A percentile compares a stretch with the other conserved stretches of the same genome.
Evolutionary conservation across 2,329 filamentous ascomycete genomes (phyloP).

Genomic region (Fusarium foetens): DNA sequence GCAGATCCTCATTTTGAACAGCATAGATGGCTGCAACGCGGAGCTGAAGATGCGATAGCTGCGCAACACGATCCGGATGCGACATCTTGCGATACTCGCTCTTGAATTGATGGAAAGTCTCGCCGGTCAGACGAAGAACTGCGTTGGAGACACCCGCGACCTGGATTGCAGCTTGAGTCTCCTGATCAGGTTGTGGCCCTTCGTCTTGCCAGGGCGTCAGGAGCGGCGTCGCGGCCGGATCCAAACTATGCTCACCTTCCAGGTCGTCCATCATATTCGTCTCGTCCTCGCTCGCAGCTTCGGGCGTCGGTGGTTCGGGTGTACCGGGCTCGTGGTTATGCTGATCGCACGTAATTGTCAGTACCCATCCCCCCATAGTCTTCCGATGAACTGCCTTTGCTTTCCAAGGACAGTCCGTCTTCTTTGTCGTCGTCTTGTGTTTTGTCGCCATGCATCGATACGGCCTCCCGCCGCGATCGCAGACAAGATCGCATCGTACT

Average conservation of each 20-base stretch:
- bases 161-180: conserved; percentile 52
- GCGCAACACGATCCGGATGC: conserved; percentile 52
- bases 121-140: conserved; percentile 54
- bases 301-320: conserved; percentile 54
- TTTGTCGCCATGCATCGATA: conserved; percentile 58
- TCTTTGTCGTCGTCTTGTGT: conserved; percentile 58
- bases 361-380: conserved; percentile 56
- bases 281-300: conserved; percentile 50
- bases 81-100: conserved; percentile 56
- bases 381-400: conserved; percentile 58
- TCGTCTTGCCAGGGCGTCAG: conserved; percentile 40
- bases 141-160: conserved; percentile 54
- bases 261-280: conserved; percentile 44
- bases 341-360: conserved; percentile 56
- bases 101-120: conserved; percentile 58
- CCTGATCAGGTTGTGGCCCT: conserved; percentile 49
- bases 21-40: conserved; percentile 57
- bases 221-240: conserved; percentile 12
- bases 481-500: conserved; percentile 58
- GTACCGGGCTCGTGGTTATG: conserved; percentile 59
- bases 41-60: conserved; percentile 54
- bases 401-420: conserved; percentile 59
- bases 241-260: conserved; percentile 34
- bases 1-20: conserved; percentile 57
- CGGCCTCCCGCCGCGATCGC: conserved; percentile 56